phyloP scores from a whole-genome alignment of 2,329 filamentous ascomycete species.

The Capronia americana region DNA sequence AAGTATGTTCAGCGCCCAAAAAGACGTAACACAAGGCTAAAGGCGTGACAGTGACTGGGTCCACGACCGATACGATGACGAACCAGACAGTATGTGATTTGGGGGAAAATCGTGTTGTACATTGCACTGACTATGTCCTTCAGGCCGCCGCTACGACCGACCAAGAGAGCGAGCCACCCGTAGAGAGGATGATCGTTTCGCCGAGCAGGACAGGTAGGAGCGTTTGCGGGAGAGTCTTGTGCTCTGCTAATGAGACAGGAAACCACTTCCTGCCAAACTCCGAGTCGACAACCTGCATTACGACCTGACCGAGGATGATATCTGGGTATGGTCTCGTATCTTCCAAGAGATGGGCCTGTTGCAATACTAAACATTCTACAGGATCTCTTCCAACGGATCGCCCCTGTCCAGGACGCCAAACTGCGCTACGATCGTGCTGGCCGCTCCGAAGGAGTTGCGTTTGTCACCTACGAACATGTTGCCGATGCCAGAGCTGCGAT shows the following conservation, averaged over 20 bases:
- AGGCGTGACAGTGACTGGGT: conserved; percentile 78
- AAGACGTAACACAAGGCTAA: conserved; percentile 24
- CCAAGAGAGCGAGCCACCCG: conserved; percentile 29
- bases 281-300: conserved; percentile 92
- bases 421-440: conserved; percentile 86
- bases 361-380: conserved; percentile 47
- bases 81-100: conserved; percentile 56
- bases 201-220: conserved; percentile 46
- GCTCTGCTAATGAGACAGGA: conserved; percentile 51
- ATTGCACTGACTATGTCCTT: conserved; percentile 43
- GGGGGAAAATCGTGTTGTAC: conserved; percentile 19
- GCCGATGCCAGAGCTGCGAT: conserved; percentile 77
- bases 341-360: neutral
- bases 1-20: conserved; percentile 45
- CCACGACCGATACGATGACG: conserved; percentile 85
- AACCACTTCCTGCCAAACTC: conserved; percentile 69
- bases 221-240: conserved; percentile 28
- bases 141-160: conserved; percentile 28
- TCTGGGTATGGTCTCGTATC: conserved; percentile 64
- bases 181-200: conserved; percentile 47
- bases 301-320: conserved; percentile 82
- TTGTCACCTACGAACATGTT: conserved; percentile 75
- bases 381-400: conserved; percentile 82
- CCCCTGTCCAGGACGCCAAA: conserved; percentile 70
- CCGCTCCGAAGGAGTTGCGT: conserved; percentile 83